Evolutionary conservation across 768 basidiomycete genomes (phyloP), one percentile per base, ranked within the genome.

Genomic region (Xerocomellus intermedius): DNA sequence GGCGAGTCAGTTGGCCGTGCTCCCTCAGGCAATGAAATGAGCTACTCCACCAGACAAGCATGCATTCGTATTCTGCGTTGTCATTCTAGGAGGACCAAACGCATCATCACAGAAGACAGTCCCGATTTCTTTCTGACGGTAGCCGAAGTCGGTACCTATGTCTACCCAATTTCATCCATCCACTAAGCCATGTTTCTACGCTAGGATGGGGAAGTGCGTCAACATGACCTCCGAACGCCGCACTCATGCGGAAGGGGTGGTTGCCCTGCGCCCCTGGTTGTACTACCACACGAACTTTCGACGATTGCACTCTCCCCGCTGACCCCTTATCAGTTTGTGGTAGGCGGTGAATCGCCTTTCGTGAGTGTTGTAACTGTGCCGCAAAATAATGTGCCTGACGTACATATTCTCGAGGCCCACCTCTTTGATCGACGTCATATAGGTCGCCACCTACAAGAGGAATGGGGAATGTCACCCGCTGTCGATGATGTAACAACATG

Each of bases 131-230:
- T 92, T 67, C 68, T 92, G 24, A 85, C 90, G 0, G 85, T 89
- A n/a, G 79, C 82, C n/a, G 89, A 91, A 80, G 89, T 86, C 48
- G 32, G 79, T 68, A 45, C 16, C 17, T 24, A 30, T 50, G 28
- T 32, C 28, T 16, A n/a, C 43, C 13, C 19, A 19, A n/a, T n/a
- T 49, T 22, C 13, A 24, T 17, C 35, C 17, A 16, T 16, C 10
- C 30, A 62, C 68, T 45, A 56, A 69, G 12, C 56, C 58, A 50
- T 48, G 54, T 51, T 70, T 32, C 59, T 56, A 69, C 32, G 39
- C 56, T 64, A 93, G 87, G 93, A 96, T 71, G 92, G 91, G 4
- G 80, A 86, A 28, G 91, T 94, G 10, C 81, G 93, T 24, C 92
- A 94, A 65, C 93, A 95, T 67, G 93, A 96, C 66, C 71, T 95